These are phyloP conservation scores for Xylariaceae sp. DNA, from an alignment of 2,329 filamentous ascomycete genomes.

Conservation along the genomic window DNA sequence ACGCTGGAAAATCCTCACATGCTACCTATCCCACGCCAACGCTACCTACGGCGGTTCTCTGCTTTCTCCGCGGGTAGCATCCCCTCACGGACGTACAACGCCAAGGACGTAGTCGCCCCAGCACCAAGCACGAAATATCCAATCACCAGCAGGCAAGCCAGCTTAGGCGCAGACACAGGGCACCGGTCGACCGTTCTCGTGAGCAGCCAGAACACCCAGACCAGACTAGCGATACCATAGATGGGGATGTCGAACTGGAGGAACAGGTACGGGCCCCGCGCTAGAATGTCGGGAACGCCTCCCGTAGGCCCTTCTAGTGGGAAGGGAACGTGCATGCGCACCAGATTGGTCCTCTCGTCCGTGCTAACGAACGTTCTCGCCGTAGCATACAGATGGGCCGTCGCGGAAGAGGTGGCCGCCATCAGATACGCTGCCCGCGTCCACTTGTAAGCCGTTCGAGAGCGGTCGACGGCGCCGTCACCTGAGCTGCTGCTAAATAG, in stretches of 20 bases:
- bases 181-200: constrained; percentile 6
- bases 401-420: constrained; percentile 19
- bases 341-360: constrained; percentile 13
- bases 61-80: constrained; percentile 13
- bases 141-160: constrained; percentile 13
- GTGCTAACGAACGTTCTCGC: constrained; percentile 14
- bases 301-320: constrained; percentile 17
- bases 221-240: constrained; percentile 23
- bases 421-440: constrained; percentile 21
- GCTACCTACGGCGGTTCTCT: not conserved
- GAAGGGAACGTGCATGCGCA: constrained; percentile 23
- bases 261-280: constrained; percentile 25
- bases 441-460: constrained; percentile 18
- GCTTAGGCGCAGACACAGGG: constrained; percentile 4
- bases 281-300: constrained; percentile 16
- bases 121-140: constrained; percentile 20
- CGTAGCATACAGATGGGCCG: constrained; percentile 22
- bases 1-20: not conserved
- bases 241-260: constrained; percentile 29
- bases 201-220: constrained; percentile 25
- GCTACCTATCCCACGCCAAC: not conserved
- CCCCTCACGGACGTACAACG: constrained; percentile 20
- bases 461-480: not conserved
- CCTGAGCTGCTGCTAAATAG: not conserved
- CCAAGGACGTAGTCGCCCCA: constrained; percentile 23